Base-by-base conservation (phyloP, 1,284 basidiomycete genomes). In the Cryptococcus sp. region DNA sequence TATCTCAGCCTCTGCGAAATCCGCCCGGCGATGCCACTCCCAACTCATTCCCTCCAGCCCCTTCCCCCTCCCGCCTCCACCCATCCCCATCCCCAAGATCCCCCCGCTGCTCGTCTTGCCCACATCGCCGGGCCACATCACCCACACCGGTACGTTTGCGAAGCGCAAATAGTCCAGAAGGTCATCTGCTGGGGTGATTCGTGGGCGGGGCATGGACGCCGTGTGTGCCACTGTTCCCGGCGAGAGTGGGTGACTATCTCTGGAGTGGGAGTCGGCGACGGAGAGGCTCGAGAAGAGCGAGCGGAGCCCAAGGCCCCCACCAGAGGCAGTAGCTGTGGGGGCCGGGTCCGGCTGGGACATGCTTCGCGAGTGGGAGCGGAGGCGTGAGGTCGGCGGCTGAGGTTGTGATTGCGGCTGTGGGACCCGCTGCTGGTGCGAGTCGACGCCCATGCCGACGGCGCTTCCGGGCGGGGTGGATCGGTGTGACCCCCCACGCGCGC, bases 1-100 rank as follows among this genome's bases (percentile, higher is more conserved):
- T 12, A 53, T 53, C 20, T 16, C 55, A 16, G 33, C 50, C 40
- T 71, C 67, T 2, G 64, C 65, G 2, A 55, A 45, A 24, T 65
- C 55, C 6, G 61, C 40, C 35, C 64, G 46, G 20, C 62, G 46
- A 43, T 56, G 51, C 68, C 70, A 69, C 42, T 68, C 68, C 62
- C 69, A 70, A n/a, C 68, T 61, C 61, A 70, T 67, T 13, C 52
- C 60, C n/a, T 65, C 67, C n/a, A 64, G 56, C 24, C 68, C 57
- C 40, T 66, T 64, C 5, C 45, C 46, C 50, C 47, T 42, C 18
- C 54, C 51, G 48, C 53, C 35, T 43, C 35, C 33, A 50, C 53
- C 48, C 40, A 50, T 18, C 21, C 56, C 38, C 40, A 47, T 36
- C 18, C 35, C n/a, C 23, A 24, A 38, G 3, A 46, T 33, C 18